These are phyloP conservation scores for Tilletia horrida DNA, from an alignment of 1,284 basidiomycete genomes.

Conservation along the genomic window DNA sequence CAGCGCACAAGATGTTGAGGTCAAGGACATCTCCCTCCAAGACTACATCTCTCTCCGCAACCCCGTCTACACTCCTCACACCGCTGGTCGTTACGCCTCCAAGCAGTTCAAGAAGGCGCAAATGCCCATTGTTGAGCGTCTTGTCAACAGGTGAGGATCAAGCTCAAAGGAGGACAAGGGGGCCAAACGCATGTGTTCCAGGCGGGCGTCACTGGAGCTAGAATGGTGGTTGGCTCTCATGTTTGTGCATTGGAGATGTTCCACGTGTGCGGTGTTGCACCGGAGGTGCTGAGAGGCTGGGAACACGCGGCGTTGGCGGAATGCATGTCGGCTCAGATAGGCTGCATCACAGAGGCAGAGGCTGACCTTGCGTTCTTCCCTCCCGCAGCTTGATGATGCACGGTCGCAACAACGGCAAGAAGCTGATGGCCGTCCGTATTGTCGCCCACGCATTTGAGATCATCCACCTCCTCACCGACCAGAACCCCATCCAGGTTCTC, in stretches of 20 bases:
- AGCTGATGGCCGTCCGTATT: conserved; percentile 97
- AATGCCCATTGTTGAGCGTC: conserved; percentile 99
- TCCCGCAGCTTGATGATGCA: conserved; percentile 74
- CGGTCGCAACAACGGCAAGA: conserved; percentile 99
- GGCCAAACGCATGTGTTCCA: background rate
- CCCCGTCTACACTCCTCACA: conserved; percentile 93
- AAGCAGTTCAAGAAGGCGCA: conserved; percentile 99
- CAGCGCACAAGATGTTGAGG: conserved; percentile 72
- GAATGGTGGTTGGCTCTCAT: no score
- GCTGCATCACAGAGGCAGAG: background rate
- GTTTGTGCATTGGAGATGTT: background rate
- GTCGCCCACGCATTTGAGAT: conserved; percentile 99
- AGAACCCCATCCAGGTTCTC: conserved; percentile 97
- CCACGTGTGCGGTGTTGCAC: no score
- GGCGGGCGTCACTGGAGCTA: no score
- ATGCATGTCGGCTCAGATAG: background rate
- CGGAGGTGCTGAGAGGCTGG: no score
- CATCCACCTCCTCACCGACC: conserved; percentile 99
- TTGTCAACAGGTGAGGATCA: conserved; percentile 85
- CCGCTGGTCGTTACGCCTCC: conserved; percentile 97
- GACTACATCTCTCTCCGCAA: conserved; percentile 99
- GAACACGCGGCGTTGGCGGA: no score
- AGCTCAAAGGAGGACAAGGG: background rate
- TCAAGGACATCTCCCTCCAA: conserved; percentile 89
- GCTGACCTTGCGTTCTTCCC: background rate